Evolutionary conservation across 768 basidiomycete genomes (phyloP).

Genomic region (Boletus huronensis): DNA sequence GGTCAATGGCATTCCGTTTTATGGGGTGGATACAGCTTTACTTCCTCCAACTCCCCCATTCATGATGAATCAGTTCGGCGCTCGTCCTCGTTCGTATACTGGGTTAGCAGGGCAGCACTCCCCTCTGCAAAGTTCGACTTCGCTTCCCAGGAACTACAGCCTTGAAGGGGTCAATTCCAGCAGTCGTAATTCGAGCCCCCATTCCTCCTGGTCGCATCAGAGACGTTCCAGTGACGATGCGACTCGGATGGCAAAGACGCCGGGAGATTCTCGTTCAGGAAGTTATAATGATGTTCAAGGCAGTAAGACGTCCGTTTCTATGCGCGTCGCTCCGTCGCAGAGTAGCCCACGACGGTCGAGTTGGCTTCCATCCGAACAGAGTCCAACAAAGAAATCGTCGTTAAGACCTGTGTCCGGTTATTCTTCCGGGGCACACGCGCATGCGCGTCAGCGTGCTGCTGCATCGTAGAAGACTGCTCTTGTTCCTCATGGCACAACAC

Average conservation of each 20-base stretch:
- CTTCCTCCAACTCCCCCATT: conserved; percentile 73
- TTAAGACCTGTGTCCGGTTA: conserved; percentile 20
- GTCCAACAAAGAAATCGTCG: conserved; percentile 8
- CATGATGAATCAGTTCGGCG: conserved; percentile 58
- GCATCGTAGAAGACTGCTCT: conserved; percentile 19
- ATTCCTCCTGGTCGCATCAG: conserved; percentile 22
- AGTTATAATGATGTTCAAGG: conserved; percentile 18
- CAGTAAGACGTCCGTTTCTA: conserved; percentile 7
- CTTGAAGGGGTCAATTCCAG: conserved; percentile 18
- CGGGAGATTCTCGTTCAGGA: conserved; percentile 10
- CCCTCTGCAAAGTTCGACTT: conserved; percentile 19
- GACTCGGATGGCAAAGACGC: conserved; percentile 9
- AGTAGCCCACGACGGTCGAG: conserved; percentile 21
- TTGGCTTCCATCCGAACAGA: conserved; percentile 23
- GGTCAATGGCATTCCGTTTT: conserved; percentile 40
- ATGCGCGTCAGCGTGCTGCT: conserved; percentile 17
- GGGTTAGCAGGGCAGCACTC: conserved; percentile 33
- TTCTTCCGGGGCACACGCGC: conserved; percentile 6
- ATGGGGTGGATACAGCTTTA: conserved; percentile 60
- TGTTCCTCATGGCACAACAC: not conserved
- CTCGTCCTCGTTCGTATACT: conserved; percentile 37
- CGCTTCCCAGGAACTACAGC: conserved; percentile 25
- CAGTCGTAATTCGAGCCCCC: conserved; percentile 18
- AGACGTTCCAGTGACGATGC: conserved; percentile 34
- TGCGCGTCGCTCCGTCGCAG: conserved; percentile 8